A percentile compares a stretch with the other conserved stretches of the same genome.
Conservation (phyloP, 2,329 filamentous ascomycete species). For the Fusarium humuli region DNA sequence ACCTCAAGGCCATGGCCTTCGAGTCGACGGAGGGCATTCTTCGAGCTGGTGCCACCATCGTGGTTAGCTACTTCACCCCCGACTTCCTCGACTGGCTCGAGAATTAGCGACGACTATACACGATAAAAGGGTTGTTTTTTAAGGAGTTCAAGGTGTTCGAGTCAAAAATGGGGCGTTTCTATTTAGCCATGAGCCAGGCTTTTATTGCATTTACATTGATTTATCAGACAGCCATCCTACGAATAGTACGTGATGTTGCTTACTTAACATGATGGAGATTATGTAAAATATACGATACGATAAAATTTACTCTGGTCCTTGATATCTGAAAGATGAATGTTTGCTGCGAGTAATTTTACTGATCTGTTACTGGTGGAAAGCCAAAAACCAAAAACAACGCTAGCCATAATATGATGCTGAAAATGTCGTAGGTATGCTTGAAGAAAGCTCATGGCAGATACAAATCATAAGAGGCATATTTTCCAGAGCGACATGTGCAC, state of each 20-base stretch:
- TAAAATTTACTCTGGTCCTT: background rate
- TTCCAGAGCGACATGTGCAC: background rate
- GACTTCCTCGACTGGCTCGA: slow-evolving; percentile 77
- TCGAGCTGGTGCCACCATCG: slow-evolving; percentile 90
- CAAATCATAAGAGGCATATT: background rate
- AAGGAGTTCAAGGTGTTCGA: slow-evolving; percentile 14
- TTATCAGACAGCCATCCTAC: slow-evolving; percentile 3
- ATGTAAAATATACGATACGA: background rate
- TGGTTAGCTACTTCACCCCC: slow-evolving; percentile 94
- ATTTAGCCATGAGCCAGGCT: slow-evolving; percentile 22
- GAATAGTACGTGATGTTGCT: background rate
- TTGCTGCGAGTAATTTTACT: background rate
- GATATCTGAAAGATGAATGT: background rate
- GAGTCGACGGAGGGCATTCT: slow-evolving; percentile 95
- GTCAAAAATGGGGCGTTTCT: slow-evolving; percentile 22
- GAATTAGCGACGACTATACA: slow-evolving; percentile 52
- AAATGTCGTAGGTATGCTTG: background rate
- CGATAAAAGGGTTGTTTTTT: slow-evolving; percentile 11
- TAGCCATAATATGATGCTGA: background rate
- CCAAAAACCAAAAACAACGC: background rate
- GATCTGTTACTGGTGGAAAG: background rate
- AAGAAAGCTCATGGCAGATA: background rate
- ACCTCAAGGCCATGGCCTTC: slow-evolving; percentile 92
- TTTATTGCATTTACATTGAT: background rate
- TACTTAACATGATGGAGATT: background rate